phyloP scores from a whole-genome alignment of 1,284 basidiomycete species.

The Fomitopsis pinicola region DNA sequence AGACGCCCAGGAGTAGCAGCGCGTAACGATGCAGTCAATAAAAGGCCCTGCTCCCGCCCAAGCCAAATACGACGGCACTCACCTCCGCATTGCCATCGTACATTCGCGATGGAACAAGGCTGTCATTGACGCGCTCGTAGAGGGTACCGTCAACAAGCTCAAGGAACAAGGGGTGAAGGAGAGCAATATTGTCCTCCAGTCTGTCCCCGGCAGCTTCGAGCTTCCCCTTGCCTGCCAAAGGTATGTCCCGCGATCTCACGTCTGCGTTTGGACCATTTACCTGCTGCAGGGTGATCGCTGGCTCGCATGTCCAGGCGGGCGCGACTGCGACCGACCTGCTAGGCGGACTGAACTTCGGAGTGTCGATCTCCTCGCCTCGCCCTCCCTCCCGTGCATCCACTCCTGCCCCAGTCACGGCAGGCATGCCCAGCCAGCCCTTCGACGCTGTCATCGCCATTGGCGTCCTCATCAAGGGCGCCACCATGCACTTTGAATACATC shows the following conservation, averaged over 20 bases:
- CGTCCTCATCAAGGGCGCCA: constrained; percentile 94
- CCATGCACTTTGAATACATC: constrained; percentile 99
- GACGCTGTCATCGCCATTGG: constrained; percentile 97
- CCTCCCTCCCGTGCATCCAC: constrained; percentile 44
- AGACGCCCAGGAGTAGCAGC: neutral
- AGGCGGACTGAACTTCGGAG: constrained; percentile 56
- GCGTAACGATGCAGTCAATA: constrained; percentile 48
- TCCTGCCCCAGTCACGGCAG: constrained; percentile 37
- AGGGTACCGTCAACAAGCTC: constrained; percentile 74
- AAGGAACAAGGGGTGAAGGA: constrained; percentile 85
- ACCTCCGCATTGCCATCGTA: constrained; percentile 83
- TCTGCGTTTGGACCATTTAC: neutral
- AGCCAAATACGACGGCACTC: constrained; percentile 70
- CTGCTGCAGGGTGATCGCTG: constrained; percentile 68
- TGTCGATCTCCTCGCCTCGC: constrained; percentile 32
- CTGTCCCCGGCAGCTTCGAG: constrained; percentile 92
- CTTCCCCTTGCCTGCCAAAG: constrained; percentile 82
- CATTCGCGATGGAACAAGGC: constrained; percentile 91
- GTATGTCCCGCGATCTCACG: constrained; percentile 38
- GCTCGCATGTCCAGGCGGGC: constrained; percentile 75
- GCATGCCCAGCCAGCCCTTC: constrained; percentile 66
- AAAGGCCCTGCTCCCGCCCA: constrained; percentile 73
- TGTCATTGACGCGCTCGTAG: constrained; percentile 81
- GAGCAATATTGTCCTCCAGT: constrained; percentile 87
- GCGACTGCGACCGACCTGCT: constrained; percentile 77